Conservation (phyloP, 2,329 filamentous ascomycete genomes). For the Colletotrichum tamarilloi region DNA sequence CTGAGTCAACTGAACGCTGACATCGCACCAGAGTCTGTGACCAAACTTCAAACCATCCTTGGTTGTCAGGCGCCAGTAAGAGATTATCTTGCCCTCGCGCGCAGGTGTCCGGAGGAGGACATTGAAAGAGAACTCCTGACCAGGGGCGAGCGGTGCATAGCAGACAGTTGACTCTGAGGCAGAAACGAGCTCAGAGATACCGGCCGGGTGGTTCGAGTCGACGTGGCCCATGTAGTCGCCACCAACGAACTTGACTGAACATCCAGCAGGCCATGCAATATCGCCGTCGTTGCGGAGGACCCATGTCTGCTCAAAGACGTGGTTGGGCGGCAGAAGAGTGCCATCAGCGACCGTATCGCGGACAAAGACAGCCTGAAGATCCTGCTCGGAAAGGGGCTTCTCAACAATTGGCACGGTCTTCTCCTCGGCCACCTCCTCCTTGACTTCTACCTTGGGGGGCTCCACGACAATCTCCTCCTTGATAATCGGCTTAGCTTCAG, state of each 20-base stretch:
- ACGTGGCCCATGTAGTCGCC: slow-evolving; percentile 97
- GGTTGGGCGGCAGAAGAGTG: slow-evolving; percentile 74
- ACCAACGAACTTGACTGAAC: slow-evolving; percentile 89
- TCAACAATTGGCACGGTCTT: slow-evolving; percentile 39
- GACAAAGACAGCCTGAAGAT: slow-evolving; percentile 72
- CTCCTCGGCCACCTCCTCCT: slow-evolving; percentile 39
- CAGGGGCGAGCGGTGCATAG: slow-evolving; percentile 74
- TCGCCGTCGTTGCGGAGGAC: slow-evolving; percentile 87
- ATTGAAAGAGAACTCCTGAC: slow-evolving; percentile 82
- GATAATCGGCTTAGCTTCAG: slow-evolving; percentile 35
- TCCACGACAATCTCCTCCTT: slow-evolving; percentile 39
- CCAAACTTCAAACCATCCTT: slow-evolving; percentile 86
- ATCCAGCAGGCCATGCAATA: slow-evolving; percentile 85
- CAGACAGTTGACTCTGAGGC: slow-evolving; percentile 87
- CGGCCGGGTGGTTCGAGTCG: slow-evolving; percentile 82
- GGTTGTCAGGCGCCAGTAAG: slow-evolving; percentile 95
- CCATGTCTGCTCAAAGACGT: slow-evolving; percentile 91
- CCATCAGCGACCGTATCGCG: slow-evolving; percentile 85
- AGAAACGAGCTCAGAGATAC: slow-evolving; percentile 78
- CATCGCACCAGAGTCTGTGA: slow-evolving; percentile 94
- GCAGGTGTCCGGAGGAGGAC: slow-evolving; percentile 85
- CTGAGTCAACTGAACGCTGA: slow-evolving; percentile 70
- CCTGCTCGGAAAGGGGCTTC: slow-evolving; percentile 38
- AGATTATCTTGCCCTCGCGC: slow-evolving; percentile 83
- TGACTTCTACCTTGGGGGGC: slow-evolving; percentile 8